Percentiles rank a stretch among this genome's conserved stretches.
phyloP scores from a whole-genome alignment of 2,329 filamentous ascomycete genomes.

The Alternaria viburni region DNA sequence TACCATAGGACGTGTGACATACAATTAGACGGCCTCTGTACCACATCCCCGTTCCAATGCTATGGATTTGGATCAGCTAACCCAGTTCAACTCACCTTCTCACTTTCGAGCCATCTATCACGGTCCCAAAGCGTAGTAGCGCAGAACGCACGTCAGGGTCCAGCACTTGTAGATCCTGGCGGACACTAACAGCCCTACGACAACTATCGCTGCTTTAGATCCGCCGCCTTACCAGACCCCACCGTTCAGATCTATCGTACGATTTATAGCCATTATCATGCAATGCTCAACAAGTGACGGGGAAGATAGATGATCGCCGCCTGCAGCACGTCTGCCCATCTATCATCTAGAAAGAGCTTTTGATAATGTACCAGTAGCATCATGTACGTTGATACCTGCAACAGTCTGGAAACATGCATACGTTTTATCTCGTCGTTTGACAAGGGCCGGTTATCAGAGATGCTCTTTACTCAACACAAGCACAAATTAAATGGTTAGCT shows the following conservation, averaged over 20 bases:
- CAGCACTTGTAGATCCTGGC: slow-evolving; percentile 1
- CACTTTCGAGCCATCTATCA: background rate
- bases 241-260: slow-evolving; percentile 1
- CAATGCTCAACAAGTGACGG: background rate
- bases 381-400: background rate
- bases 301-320: background rate
- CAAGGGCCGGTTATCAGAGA: background rate
- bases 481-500: background rate
- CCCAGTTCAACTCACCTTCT: background rate
- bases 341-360: background rate
- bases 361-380: background rate
- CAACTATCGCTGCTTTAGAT: background rate
- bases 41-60: background rate
- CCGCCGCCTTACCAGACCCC: background rate
- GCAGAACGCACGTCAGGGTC: slow-evolving; percentile 10
- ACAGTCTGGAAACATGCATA: background rate
- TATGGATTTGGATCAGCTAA: background rate
- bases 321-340: background rate
- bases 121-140: slow-evolving; percentile 2
- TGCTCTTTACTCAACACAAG: background rate
- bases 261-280: background rate
- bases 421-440: background rate
- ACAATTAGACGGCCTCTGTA: background rate
- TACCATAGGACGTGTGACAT: background rate
- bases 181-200: slow-evolving; percentile 14